phyloP scores from a whole-genome alignment of 2,329 filamentous ascomycete genomes.

The Cryphonectria radicalis region DNA sequence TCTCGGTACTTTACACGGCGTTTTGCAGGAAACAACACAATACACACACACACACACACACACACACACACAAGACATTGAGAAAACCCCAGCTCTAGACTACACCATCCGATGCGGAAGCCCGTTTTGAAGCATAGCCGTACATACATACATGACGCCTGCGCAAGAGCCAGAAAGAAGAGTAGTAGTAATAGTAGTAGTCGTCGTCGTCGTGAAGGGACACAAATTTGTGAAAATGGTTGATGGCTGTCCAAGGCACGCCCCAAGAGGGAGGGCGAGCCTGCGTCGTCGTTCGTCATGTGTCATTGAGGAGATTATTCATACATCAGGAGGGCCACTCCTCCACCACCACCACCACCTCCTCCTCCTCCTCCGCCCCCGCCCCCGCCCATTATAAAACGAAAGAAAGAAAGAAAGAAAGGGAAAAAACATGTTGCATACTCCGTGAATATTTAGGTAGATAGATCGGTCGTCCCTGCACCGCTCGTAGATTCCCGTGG shows the following conservation, averaged over 20 bases:
- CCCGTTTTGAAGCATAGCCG: neutral
- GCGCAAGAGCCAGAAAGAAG: too few relatives aligned
- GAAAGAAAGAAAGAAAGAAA: neutral
- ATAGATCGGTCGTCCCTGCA: neutral
- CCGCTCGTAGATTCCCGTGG: neutral
- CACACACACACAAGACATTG: too few relatives aligned
- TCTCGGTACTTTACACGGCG: too few relatives aligned
- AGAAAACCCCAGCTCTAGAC: neutral
- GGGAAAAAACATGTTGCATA: neutral
- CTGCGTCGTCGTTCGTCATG: neutral
- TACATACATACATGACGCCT: neutral
- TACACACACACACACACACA: neutral
- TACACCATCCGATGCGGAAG: neutral
- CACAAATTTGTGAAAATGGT: neutral
- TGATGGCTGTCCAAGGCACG: constrained; percentile 1
- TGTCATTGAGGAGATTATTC: constrained; percentile 8
- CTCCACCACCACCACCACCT: neutral
- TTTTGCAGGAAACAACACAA: neutral
- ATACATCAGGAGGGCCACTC: neutral
- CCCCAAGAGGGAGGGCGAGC: neutral
- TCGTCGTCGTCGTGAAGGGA: too few relatives aligned
- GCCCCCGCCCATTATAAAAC: neutral
- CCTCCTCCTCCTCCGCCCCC: too few relatives aligned
- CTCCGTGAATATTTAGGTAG: neutral
- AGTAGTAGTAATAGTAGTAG: too few relatives aligned